Evolutionary conservation across 208 protist species (phyloP).

Genomic region (Leishmania tarentolae): DNA sequence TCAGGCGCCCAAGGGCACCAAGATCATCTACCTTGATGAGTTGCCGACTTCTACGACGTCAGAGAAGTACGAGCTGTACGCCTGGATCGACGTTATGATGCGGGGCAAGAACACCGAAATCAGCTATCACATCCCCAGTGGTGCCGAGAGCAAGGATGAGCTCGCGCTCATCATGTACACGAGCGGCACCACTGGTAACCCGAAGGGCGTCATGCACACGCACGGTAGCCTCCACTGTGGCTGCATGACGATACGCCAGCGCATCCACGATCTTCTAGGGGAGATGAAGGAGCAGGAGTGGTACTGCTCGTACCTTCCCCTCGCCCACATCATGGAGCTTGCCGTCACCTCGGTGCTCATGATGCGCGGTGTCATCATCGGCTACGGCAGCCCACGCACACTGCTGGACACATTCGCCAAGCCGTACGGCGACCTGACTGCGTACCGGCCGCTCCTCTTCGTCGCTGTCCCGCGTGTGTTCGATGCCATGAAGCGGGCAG

Average conservation of each 20-base stretch:
- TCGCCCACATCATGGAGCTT: constrained; percentile 94
- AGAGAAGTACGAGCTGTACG: constrained; percentile 41
- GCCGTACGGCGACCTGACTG: constrained; percentile 78
- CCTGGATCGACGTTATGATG: constrained; percentile 61
- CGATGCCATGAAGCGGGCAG: constrained; percentile 81
- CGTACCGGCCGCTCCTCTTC: constrained; percentile 74
- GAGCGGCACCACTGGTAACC: constrained; percentile 88
- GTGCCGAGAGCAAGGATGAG: constrained; percentile 45
- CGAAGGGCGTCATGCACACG: constrained; percentile 88
- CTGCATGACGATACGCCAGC: constrained; percentile 48
- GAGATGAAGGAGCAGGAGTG: constrained; percentile 53
- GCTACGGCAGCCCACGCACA: constrained; percentile 80
- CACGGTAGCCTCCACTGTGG: constrained; percentile 74
- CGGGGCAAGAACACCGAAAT: constrained; percentile 39
- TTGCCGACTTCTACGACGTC: constrained; percentile 40
- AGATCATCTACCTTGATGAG: constrained; percentile 70
- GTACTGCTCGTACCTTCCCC: constrained; percentile 90
- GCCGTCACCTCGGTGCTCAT: constrained; percentile 69
- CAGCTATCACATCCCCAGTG: constrained; percentile 32
- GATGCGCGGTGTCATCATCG: constrained; percentile 61
- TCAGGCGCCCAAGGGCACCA: constrained; percentile 18
- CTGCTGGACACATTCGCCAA: constrained; percentile 70
- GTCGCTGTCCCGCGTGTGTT: constrained; percentile 88
- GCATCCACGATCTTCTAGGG: constrained; percentile 55
- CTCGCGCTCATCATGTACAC: constrained; percentile 91